A percentile compares a stretch with the other conserved stretches of the same genome.
Evolutionary conservation across 139 green algal species (phyloP).

Genomic region (Yamagishiella unicocca): DNA sequence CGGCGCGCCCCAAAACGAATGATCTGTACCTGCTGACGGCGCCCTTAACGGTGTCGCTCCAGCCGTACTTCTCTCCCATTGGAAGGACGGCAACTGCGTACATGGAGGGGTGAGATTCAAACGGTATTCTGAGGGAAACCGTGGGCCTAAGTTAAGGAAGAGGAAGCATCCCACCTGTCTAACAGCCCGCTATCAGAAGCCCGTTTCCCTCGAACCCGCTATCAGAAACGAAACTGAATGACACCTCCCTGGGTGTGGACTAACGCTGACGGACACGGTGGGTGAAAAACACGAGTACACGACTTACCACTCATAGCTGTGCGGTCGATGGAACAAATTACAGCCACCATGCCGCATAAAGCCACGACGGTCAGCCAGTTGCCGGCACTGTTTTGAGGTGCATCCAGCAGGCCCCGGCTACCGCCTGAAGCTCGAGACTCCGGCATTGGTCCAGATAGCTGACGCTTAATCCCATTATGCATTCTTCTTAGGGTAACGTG

Average conservation of each 20-base stretch:
- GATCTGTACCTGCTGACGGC: slow-evolving; percentile 68
- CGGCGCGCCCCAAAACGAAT: slow-evolving; percentile 91
- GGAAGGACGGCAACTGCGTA: slow-evolving; percentile 32
- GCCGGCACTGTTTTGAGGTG: neutral
- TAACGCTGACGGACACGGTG: too few relatives aligned
- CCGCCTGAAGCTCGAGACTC: neutral
- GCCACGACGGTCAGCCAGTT: slow-evolving; percentile 35
- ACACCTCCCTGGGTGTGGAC: too few relatives aligned
- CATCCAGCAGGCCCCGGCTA: neutral
- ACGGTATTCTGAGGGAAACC: too few relatives aligned
- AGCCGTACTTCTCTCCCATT: slow-evolving; percentile 63
- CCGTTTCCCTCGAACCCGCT: too few relatives aligned
- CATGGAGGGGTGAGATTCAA: neutral
- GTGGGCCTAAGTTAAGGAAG: too few relatives aligned
- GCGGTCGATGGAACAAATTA: slow-evolving; percentile 83
- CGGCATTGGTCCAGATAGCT: neutral
- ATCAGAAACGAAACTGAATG: too few relatives aligned
- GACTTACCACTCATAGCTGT: slow-evolving; percentile 60
- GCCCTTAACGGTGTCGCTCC: slow-evolving; percentile 80
- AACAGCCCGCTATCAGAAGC: too few relatives aligned
- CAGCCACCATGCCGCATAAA: slow-evolving; percentile 48
- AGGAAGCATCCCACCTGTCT: neutral
- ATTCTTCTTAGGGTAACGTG: slow-evolving; percentile 21
- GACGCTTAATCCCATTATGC: neutral
- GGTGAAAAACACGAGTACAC: too few relatives aligned